A percentile compares a stretch with the other conserved stretches of the same genome.
phyloP scores from a whole-genome alignment of 2,329 filamentous ascomycete species.

The Trichophaea hybrida region DNA sequence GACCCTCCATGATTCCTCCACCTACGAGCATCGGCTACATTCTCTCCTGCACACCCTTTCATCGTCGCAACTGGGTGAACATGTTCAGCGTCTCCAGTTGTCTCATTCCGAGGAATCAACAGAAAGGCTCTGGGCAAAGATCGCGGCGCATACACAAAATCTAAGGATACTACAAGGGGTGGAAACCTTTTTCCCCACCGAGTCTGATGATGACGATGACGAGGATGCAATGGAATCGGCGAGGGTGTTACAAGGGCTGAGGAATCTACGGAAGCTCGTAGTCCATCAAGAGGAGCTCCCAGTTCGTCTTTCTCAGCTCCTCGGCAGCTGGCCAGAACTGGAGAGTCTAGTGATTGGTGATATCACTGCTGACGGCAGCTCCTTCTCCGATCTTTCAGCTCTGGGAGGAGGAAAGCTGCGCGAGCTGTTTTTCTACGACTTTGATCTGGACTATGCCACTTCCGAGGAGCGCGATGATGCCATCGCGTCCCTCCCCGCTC shows the following conservation, averaged over 20 bases:
- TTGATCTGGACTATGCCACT: neutral
- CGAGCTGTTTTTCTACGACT: conserved; percentile 1
- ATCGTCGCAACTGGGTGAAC: neutral
- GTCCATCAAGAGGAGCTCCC: conserved; percentile 1
- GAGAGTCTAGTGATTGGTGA: neutral
- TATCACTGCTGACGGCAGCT: neutral
- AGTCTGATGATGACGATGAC: neutral
- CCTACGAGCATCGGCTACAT: neutral
- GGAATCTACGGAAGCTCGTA: neutral
- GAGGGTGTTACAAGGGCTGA: neutral
- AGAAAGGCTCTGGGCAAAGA: neutral
- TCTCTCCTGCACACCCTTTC: neutral
- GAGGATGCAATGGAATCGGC: neutral
- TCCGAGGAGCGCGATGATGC: neutral
- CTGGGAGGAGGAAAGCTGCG: neutral
- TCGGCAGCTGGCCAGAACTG: neutral
- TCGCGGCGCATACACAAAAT: neutral
- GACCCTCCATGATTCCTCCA: neutral
- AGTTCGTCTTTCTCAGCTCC: neutral
- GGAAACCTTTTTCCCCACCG: conserved; percentile 1
- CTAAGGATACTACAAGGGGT: neutral
- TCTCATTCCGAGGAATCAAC: neutral
- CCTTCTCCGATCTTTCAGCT: neutral
- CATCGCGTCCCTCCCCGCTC: neutral
- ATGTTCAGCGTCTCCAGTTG: neutral